Conservation (phyloP, 352 stramenopile species). For the Pythium utonaiense region DNA sequence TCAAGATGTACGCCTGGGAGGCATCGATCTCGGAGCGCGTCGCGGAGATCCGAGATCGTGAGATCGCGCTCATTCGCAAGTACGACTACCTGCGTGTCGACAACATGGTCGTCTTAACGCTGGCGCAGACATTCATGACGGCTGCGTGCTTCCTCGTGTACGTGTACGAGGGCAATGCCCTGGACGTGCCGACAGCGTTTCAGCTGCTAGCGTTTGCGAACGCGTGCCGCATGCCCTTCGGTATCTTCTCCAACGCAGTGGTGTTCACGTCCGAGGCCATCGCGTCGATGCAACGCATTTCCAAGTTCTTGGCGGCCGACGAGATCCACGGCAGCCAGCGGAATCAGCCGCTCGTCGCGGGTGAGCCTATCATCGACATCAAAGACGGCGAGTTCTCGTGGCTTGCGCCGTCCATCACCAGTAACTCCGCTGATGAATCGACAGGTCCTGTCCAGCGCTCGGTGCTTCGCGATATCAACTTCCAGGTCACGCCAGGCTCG, state of each 20-base stretch:
- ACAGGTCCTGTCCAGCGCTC: not conserved
- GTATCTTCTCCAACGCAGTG: slow-evolving; percentile 45
- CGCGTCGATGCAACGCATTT: slow-evolving; percentile 37
- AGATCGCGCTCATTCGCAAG: slow-evolving; percentile 18
- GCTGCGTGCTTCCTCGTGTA: slow-evolving; percentile 86
- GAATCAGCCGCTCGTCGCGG: not conserved
- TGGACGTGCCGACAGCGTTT: slow-evolving; percentile 91
- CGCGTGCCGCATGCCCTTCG: slow-evolving; percentile 47
- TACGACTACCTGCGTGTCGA: slow-evolving; percentile 23
- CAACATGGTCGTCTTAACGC: slow-evolving; percentile 18
- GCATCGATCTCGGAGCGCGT: slow-evolving; percentile 21
- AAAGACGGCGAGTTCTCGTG: slow-evolving; percentile 33
- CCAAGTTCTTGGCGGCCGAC: slow-evolving; percentile 29
- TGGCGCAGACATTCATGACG: slow-evolving; percentile 89
- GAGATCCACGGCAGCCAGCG: slow-evolving; percentile 21
- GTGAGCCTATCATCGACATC: slow-evolving; percentile 10
- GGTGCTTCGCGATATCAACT: slow-evolving; percentile 27
- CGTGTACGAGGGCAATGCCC: slow-evolving; percentile 59
- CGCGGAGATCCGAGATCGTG: slow-evolving; percentile 18
- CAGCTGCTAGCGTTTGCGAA: slow-evolving; percentile 90
- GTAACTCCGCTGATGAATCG: not conserved
- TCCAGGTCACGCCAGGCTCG: slow-evolving; percentile 52
- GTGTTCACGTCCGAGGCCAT: slow-evolving; percentile 46
- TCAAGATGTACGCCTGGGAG: slow-evolving; percentile 80
- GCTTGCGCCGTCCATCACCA: not conserved